Evolutionary conservation across 2,329 filamentous ascomycete species (phyloP).

Genomic region (Malbranchea cinnamomea): DNA sequence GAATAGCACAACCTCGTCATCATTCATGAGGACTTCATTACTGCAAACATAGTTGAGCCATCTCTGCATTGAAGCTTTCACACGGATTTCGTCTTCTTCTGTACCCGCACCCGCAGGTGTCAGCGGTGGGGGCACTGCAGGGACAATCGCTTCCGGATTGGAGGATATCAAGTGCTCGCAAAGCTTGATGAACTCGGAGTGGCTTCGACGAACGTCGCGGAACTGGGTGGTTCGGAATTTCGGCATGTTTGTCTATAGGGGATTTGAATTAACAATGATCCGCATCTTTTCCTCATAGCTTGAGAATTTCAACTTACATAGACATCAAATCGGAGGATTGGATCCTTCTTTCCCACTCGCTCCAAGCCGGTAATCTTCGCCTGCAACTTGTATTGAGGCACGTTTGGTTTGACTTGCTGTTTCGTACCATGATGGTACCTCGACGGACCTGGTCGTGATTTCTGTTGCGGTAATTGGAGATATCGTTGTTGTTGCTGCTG

Average conservation of each 20-base stretch:
- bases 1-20: slow-evolving; percentile 95
- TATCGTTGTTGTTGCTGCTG: slow-evolving; percentile 25
- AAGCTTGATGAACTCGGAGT: slow-evolving; percentile 94
- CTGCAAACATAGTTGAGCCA: slow-evolving; percentile 91
- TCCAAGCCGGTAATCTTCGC: slow-evolving; percentile 91
- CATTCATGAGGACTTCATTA: slow-evolving; percentile 82
- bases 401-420: slow-evolving; percentile 29
- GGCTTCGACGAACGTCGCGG: slow-evolving; percentile 86
- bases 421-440: slow-evolving; percentile 32
- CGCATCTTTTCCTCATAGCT: too few relatives aligned
- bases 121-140: slow-evolving; percentile 83
- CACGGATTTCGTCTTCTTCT: slow-evolving; percentile 80
- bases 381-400: slow-evolving; percentile 69
- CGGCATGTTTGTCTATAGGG: slow-evolving; percentile 82
- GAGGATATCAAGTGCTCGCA: slow-evolving; percentile 89
- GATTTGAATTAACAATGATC: slow-evolving; percentile 4
- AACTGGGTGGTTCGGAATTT: slow-evolving; percentile 97
- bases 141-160: slow-evolving; percentile 91
- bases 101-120: slow-evolving; percentile 91
- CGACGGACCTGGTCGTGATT: slow-evolving; percentile 29
- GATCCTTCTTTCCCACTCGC: slow-evolving; percentile 86
- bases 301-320: too few relatives aligned
- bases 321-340: slow-evolving; percentile 86
- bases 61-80: slow-evolving; percentile 79
- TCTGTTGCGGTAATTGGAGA: slow-evolving; percentile 20